Evolutionary conservation across 192 early-diverging fungal species (phyloP).

Genomic region (Gonapodya sp.): DNA sequence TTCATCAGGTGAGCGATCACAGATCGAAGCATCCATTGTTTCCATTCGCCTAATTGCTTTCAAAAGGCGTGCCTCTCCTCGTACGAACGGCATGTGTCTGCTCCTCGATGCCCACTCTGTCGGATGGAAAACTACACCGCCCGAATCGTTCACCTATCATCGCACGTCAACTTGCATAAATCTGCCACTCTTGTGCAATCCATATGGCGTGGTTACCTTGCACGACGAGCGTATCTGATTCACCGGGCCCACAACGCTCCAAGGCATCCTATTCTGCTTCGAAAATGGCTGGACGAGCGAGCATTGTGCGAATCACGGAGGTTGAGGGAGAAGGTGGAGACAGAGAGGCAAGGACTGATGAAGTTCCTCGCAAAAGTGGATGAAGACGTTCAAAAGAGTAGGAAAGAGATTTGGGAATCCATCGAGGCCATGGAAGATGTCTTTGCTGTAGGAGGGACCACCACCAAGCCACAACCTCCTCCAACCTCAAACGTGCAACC

Average conservation of each 20-base stretch:
- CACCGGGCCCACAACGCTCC: background rate
- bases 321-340: background rate
- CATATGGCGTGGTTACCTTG: background rate
- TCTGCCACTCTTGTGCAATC: background rate
- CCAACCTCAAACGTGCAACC: too few relatives aligned
- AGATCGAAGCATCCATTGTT: background rate
- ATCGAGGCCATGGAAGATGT: background rate
- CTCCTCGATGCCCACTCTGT: background rate
- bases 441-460: background rate
- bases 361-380: background rate
- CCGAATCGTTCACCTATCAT: background rate
- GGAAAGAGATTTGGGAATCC: background rate
- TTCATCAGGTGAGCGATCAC: background rate
- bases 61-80: background rate
- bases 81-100: background rate
- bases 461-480: background rate
- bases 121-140: background rate
- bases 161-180: background rate
- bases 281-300: background rate
- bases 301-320: background rate
- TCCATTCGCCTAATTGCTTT: background rate
- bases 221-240: background rate
- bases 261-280: background rate
- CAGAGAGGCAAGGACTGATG: background rate
- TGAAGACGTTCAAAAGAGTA: background rate